A percentile compares a stretch with the other conserved stretches of the same genome.
These are phyloP conservation scores for Galeopsis tetrahit DNA, from an alignment of 257 asterid species.

Conservation along the genomic window DNA sequence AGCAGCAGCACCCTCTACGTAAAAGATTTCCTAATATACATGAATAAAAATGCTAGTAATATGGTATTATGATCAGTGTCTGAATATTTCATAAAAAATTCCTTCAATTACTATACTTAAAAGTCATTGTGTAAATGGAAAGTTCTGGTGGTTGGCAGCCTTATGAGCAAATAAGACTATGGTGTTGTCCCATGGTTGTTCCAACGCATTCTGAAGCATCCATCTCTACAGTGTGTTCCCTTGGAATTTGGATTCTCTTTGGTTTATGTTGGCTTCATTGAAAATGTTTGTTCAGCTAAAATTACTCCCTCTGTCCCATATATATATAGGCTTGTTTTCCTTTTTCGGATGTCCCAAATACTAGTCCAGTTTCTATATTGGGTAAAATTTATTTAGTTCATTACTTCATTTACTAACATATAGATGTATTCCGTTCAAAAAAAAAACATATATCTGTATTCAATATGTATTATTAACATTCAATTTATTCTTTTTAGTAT, in stretches of 20 bases:
- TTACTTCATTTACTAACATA: neutral
- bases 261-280: neutral
- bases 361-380: neutral
- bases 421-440: too few relatives aligned
- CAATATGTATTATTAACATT: neutral
- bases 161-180: conserved; percentile 3
- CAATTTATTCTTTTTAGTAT: neutral
- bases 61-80: neutral
- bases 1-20: neutral
- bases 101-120: neutral
- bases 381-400: neutral
- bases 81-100: neutral
- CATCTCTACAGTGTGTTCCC: neutral
- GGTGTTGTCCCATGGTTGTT: neutral
- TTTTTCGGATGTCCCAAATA: neutral
- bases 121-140: neutral
- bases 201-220: neutral
- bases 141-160: conserved; percentile 16
- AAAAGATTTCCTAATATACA: neutral
- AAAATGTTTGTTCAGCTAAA: conserved; percentile 14
- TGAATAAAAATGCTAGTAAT: neutral
- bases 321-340: neutral
- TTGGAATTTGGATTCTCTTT: neutral
- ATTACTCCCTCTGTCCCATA: neutral
- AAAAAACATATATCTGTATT: neutral